phyloP scores from a whole-genome alignment of 495 filamentous ascomycete species.

The Podospora sp. region DNA sequence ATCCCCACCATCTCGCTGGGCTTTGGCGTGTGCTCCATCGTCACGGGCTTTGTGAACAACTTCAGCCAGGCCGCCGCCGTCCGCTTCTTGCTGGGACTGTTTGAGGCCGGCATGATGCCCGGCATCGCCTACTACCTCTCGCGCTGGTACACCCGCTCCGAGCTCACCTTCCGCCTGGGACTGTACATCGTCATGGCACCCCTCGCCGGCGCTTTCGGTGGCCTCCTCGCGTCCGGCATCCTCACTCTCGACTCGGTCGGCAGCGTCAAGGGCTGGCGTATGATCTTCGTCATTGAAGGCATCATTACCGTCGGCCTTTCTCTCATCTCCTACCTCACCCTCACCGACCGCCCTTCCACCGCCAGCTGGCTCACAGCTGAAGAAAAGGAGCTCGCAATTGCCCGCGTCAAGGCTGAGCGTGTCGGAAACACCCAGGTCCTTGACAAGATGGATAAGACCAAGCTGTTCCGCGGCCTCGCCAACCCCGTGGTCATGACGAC shows the following conservation, averaged over 20 bases:
- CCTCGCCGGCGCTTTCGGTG: slow-evolving; percentile 70
- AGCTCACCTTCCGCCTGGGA: slow-evolving; percentile 69
- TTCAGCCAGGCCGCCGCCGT: slow-evolving; percentile 44
- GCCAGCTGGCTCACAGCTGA: slow-evolving; percentile 59
- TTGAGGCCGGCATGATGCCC: slow-evolving; percentile 73
- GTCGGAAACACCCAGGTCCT: slow-evolving; percentile 64
- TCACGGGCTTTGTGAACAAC: slow-evolving; percentile 61
- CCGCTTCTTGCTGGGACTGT: slow-evolving; percentile 61
- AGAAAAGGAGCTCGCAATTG: slow-evolving; percentile 57
- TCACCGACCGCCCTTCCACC: slow-evolving; percentile 64
- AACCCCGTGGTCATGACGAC: slow-evolving; percentile 51
- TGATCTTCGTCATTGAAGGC: slow-evolving; percentile 70
- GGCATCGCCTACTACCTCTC: slow-evolving; percentile 73
- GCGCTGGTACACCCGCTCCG: slow-evolving; percentile 69
- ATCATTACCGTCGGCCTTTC: slow-evolving; percentile 60
- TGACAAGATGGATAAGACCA: slow-evolving; percentile 64
- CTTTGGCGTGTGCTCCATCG: slow-evolving; percentile 39
- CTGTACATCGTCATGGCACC: slow-evolving; percentile 76
- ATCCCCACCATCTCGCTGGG: slow-evolving; percentile 50
- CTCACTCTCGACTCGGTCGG: slow-evolving; percentile 54
- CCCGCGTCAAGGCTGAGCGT: slow-evolving; percentile 65
- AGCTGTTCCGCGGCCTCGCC: slow-evolving; percentile 48
- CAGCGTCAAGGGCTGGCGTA: slow-evolving; percentile 59
- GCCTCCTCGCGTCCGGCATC: slow-evolving; percentile 65
- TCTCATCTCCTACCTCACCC: slow-evolving; percentile 52